Evolutionary conservation across 345 rosid species (phyloP), one percentile per base, ranked within the genome.

Genomic region (Syzygium oleosum): DNA sequence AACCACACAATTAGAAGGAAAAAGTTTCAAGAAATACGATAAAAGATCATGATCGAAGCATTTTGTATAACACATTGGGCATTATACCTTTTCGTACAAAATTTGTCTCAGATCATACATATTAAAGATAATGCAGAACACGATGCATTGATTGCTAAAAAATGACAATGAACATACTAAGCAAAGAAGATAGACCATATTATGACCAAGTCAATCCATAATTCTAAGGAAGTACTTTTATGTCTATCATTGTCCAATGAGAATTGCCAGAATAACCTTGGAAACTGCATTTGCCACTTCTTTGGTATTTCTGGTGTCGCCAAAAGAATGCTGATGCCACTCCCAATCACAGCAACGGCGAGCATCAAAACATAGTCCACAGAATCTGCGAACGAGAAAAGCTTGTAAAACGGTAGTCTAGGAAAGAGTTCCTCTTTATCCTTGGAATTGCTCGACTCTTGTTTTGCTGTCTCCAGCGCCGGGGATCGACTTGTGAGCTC

Each of bases 311-410:
- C 83, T 88, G 90, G 89, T 91, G 92, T 89, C 88, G 56, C 95
- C 94, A 68, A 93, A 92, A 84, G 94, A 89, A 92, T 89, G 68
- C 94, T 90, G 86, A 92, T 31, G 79, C 99, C 98, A 65, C 93
- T 92, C 27, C 91, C 95, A 53, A 93, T 58, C 0, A 95, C 96
- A 52, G 93, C 95, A 27, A 93, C 84, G 2, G 90, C 61, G 46
- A 93, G 84, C 97, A 94, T 96, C 86, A 96, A 88, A 21, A 93
- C 29, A 54, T 85, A 86, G 89, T 96, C 96, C 12, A 85, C 80
- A 1, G 93, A 78, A 87, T 94, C 96, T 16, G 96, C 96, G 87
- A 95, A 95, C 4, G 96, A 92, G 91, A 96, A 95, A 65, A 96
- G 92, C 91, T 93, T 94, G 88, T 88, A 87, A 87, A 89, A 89